Evolutionary conservation across 1,284 basidiomycete genomes (phyloP), one percentile per base, ranked within the genome.

Genomic region (Mycena sp.): DNA sequence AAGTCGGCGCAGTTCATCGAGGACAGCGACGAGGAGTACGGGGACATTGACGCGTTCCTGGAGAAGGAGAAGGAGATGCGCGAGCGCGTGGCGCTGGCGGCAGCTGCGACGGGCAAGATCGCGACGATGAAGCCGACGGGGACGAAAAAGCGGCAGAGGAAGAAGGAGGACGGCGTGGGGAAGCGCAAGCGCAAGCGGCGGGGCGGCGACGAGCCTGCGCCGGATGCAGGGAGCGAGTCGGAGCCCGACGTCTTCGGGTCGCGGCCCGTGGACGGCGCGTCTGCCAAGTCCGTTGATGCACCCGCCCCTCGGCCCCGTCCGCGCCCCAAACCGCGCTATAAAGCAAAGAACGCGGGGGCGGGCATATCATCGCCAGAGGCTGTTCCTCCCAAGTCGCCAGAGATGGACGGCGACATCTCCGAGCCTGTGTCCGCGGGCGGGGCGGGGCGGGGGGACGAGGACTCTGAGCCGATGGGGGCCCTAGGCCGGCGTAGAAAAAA

Each of bases 1-100:
- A 95, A 95, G 77, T 92, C 89, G 12, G 94, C 95, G 6, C 91
- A 94, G 74, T 94, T 96, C 74, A 95, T 96, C 73, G 87, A 91
- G 72, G 94, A 96, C 76, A 93, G 92, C 69, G 95, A 97, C 71
- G 92, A 83, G 65, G 93, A 93, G 74, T 85, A 86, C 63, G 91
- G 84, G 19, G 86, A 89, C 69, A 87, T 91, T 75, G 90, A 91
- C 48, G 84, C 80, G 6, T 97, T 97, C 83, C 88, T 95, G 66
- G 91, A 85, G 71, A 85, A 83, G 69, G 94, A 96, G 76, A 86
- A 83, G 67, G 80, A 72, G 61, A 71, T 76, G 68, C 74, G 77
- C 75, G 78, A 76, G 52, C 81, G 83, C 48, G 85, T 87, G 29
- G 78, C 78, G 40, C 74, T 72, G 81, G 70, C 69, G 78, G 74